Conservation (phyloP, 1,284 basidiomycete genomes). For the Malassezia caprae region DNA sequence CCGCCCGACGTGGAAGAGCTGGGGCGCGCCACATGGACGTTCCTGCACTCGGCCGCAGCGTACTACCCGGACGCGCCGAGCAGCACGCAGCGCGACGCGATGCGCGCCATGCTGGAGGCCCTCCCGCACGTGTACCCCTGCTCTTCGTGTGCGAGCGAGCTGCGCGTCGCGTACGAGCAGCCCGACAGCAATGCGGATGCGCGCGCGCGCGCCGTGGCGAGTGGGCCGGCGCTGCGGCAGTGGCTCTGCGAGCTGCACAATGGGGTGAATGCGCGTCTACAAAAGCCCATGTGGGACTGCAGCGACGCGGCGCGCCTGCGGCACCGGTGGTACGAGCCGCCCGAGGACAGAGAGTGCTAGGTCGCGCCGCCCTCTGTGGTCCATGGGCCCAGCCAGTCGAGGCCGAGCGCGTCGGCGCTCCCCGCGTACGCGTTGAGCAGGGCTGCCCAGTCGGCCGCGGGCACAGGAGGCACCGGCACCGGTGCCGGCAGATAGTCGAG, state of each 20-base stretch:
- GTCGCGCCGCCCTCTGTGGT: background rate
- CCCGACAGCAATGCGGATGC: slow-evolving; percentile 17
- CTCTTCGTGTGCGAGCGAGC: slow-evolving; percentile 31
- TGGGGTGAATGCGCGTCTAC: slow-evolving; percentile 40
- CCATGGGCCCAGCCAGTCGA: background rate
- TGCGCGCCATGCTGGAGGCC: slow-evolving; percentile 31
- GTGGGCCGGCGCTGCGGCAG: slow-evolving; percentile 21
- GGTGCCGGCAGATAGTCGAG: background rate
- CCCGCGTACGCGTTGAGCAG: background rate
- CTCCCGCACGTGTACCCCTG: slow-evolving; percentile 42
- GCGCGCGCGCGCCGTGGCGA: slow-evolving; percentile 17
- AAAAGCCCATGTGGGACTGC: slow-evolving; percentile 36
- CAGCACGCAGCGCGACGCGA: slow-evolving; percentile 26
- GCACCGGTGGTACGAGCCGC: slow-evolving; percentile 39
- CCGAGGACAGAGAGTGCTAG: slow-evolving; percentile 30
- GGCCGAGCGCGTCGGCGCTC: no score
- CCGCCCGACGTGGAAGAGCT: slow-evolving; percentile 43
- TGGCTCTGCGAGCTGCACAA: slow-evolving; percentile 46
- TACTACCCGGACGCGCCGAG: slow-evolving; percentile 38
- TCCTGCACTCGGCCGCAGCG: slow-evolving; percentile 41
- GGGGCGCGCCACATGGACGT: slow-evolving; percentile 39
- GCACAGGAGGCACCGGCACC: background rate
- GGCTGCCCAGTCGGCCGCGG: background rate
- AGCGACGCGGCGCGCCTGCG: slow-evolving; percentile 23
- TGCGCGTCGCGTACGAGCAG: slow-evolving; percentile 29